phyloP scores from a whole-genome alignment of 2,329 filamentous ascomycete genomes.

The Aspergillus clavatus region DNA sequence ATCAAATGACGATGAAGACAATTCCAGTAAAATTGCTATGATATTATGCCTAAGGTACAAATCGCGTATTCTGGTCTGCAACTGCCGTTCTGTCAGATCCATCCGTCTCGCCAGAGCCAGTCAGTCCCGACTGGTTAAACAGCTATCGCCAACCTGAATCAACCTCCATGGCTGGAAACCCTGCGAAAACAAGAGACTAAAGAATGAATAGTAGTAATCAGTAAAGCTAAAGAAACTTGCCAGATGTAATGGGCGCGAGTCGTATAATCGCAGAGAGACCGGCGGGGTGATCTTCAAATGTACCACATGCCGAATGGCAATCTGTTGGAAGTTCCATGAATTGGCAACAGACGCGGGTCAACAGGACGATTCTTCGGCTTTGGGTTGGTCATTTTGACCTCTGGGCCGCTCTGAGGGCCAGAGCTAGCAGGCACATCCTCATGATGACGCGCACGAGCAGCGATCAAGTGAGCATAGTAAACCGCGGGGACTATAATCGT shows the following conservation, averaged over 20 bases:
- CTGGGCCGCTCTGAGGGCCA: constrained; percentile 39
- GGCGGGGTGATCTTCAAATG: constrained; percentile 22
- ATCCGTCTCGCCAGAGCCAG: constrained; percentile 3
- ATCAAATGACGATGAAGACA: neutral
- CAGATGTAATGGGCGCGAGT: neutral
- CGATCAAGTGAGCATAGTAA: constrained; percentile 92
- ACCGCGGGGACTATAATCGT: constrained; percentile 62
- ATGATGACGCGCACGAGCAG: constrained; percentile 72
- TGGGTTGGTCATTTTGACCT: constrained; percentile 29
- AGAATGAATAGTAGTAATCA: neutral
- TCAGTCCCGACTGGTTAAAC: constrained; percentile 6
- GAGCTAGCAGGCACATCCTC: constrained; percentile 48
- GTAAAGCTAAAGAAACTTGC: constrained; percentile 1
- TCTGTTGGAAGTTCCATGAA: constrained; percentile 26
- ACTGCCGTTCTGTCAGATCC: constrained; percentile 9
- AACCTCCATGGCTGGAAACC: constrained; percentile 2
- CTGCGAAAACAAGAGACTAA: neutral
- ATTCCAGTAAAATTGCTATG: neutral
- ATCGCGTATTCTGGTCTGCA: constrained; percentile 6
- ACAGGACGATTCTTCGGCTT: constrained; percentile 24
- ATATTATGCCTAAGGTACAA: neutral
- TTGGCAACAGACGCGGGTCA: constrained; percentile 33
- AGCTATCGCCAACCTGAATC: constrained; percentile 6
- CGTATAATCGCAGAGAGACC: neutral
- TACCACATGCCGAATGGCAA: constrained; percentile 40